Conservation (phyloP, 2,329 filamentous ascomycete species). For the Orbilia blumenaviensis region DNA sequence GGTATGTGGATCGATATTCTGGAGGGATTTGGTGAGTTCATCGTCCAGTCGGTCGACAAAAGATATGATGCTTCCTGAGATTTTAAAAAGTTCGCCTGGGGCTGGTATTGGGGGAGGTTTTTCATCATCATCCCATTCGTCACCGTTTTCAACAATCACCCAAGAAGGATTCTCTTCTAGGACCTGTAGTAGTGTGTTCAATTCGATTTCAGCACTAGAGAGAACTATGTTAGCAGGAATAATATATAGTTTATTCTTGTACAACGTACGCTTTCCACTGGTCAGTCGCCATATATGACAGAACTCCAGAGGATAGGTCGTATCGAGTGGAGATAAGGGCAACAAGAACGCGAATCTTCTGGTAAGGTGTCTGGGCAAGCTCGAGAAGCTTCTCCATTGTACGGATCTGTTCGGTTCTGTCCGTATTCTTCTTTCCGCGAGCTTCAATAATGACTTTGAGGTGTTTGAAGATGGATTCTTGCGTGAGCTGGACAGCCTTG, state of each 20-base stretch:
- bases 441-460: conserved; percentile 92
- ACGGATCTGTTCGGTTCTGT: conserved; percentile 91
- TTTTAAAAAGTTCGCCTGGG: conserved; percentile 83
- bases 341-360: conserved; percentile 89
- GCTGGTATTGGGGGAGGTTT: conserved; percentile 79
- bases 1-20: conserved; percentile 97
- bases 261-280: conserved; percentile 82
- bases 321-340: conserved; percentile 93
- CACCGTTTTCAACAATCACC: conserved; percentile 87
- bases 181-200: conserved; percentile 77
- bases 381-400: conserved; percentile 96
- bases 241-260: background rate
- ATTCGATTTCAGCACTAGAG: conserved; percentile 78
- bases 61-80: conserved; percentile 92
- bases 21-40: conserved; percentile 94
- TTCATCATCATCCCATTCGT: conserved; percentile 99
- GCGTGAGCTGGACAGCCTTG: conserved; percentile 87
- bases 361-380: conserved; percentile 89
- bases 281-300: conserved; percentile 87
- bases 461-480: conserved; percentile 98
- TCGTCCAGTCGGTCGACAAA: conserved; percentile 95
- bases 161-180: conserved; percentile 82
- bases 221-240: conserved; percentile 1
- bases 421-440: conserved; percentile 98
- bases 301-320: conserved; percentile 82